Evolutionary conservation across 75 land plant species (phyloP), one percentile per base, ranked within the genome.

Genomic region (Isoetes taiwanensis): DNA sequence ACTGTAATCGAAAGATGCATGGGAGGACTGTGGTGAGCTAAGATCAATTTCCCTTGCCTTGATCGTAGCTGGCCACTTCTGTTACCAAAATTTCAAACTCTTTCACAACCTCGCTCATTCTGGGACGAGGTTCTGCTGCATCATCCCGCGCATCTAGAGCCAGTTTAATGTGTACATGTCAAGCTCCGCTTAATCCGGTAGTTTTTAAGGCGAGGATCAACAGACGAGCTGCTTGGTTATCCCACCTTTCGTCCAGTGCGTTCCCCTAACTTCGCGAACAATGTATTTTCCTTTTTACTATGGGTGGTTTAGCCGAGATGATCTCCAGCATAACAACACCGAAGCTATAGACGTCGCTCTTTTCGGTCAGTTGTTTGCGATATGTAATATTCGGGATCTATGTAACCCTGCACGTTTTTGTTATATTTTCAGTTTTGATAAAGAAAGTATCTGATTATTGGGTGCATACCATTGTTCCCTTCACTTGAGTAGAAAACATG

Each of bases 341-440:
- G 48, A 81, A 85, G 48, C 96, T 85, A 48, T 89, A 89, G 2
- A 85, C 96, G 61, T 89, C 96, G 54, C 90, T 85, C 66, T 81
- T 89, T 16, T 72, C 90, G 2, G 81, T 82, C 4, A 89, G 58
- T 56, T 79, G 76, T 64, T n/a, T 89, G 90, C 6, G 83, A 76
- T 75, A 75, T 76, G 58, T 76, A 89, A 64, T 89, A 89, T 54
- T 89, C 90, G 5, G 96, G 96, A 81, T 89, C 96, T 30, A 89
- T 71, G 52, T 89, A 89, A n/a, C 96, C 96, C 96, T 89, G 72
- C 24, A 21, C 55, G 41, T 24, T 24, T 2, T 26, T 12, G 11
- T 14, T 37, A 37, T 37, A 10, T 10, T 37, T 10, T 37, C 12
- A 14, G 9, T 14, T 37, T 10, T 9, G 3, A 20, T 16, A 5